Evolutionary conservation across 2,329 filamentous ascomycete genomes (phyloP), one percentile per base, ranked within the genome.

Genomic region (Pyrenochaeta sp.): DNA sequence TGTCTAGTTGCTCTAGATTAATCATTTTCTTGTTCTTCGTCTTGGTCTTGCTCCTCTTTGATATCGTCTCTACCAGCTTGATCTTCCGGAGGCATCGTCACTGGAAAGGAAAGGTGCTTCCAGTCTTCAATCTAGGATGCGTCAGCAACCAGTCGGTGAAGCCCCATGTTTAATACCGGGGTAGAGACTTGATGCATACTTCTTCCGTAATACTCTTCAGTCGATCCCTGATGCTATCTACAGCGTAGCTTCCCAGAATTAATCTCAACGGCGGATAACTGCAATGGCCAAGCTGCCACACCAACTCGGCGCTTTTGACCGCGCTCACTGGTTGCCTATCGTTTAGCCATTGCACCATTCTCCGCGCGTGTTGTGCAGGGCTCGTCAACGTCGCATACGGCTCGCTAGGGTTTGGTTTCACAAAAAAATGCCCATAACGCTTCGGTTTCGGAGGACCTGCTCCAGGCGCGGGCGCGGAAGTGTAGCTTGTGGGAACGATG

Each of bases 241-340:
- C 94, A 1, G 95, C 94, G 79, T 96, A 98, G 64, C 89, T 96
- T 0, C 95, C 95, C 25, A 98, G 79, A n/a, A 97, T 81, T 57
- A 99, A 79, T 34, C 95, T 82, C 63, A 98, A 77, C 0, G 95
- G 95, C 49, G 95, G 95, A 74, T 93, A 97, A n/a, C 88, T 90
- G 79, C 94, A 98, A 81, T 98, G 95, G 0, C 90, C 95, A 43
- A 98, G 80, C 81, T 97, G 82, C 95, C 95, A 98, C 6, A 97
- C 90, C 55, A 98, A 81, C 81, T 98, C 93, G 2, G 93, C 93
- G 59, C 93, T 94, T 78, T 96, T 97, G 53, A 97, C 90, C 0
- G 92, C 92, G 76, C 92, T 96, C 12, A 93, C 95, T 4, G 94
- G 94, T 77, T 98, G 94, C 61, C 92, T 87, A 72, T 97, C 92